These are phyloP conservation scores for Lipomyces sp. DNA, from an alignment of 805 yeast genomes.

Conservation along the genomic window DNA sequence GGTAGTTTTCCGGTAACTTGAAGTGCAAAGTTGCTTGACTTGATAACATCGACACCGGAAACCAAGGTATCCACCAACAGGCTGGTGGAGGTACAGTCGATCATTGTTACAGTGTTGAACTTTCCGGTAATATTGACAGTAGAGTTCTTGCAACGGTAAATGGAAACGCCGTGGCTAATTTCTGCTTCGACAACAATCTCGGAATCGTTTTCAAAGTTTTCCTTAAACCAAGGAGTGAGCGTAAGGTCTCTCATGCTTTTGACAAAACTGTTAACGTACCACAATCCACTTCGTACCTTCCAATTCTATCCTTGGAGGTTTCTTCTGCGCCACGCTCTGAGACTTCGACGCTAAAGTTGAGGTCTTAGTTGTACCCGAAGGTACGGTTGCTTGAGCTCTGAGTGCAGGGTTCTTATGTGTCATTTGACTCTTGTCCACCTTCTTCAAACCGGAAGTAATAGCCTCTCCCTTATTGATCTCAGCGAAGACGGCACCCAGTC, in stretches of 20 bases:
- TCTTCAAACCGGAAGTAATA: slow-evolving; percentile 83
- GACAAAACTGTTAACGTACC: neutral
- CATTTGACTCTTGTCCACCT: slow-evolving; percentile 92
- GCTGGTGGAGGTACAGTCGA: slow-evolving; percentile 72
- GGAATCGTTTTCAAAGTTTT: slow-evolving; percentile 68
- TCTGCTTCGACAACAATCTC: slow-evolving; percentile 77
- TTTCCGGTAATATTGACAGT: slow-evolving; percentile 88
- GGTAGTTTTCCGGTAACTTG: slow-evolving; percentile 86
- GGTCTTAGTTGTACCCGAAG: slow-evolving; percentile 36
- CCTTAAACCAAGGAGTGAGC: slow-evolving; percentile 41
- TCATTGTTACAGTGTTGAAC: slow-evolving; percentile 83
- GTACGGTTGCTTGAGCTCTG: slow-evolving; percentile 61
- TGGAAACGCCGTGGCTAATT: slow-evolving; percentile 85
- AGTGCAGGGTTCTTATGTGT: slow-evolving; percentile 89
- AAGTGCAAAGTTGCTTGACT: slow-evolving; percentile 76
- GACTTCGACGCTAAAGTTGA: slow-evolving; percentile 84
- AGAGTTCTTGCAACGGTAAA: slow-evolving; percentile 75
- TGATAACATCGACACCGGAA: slow-evolving; percentile 86
- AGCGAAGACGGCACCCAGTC: slow-evolving; percentile 89
- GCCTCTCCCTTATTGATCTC: slow-evolving; percentile 83
- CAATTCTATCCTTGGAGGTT: slow-evolving; percentile 68
- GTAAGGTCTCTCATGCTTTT: neutral
- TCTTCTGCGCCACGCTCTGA: slow-evolving; percentile 55
- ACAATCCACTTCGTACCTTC: slow-evolving; percentile 88
- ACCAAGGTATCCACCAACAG: slow-evolving; percentile 82